Conservation (phyloP, 768 basidiomycete genomes). For the Dioszegia hungarica region DNA sequence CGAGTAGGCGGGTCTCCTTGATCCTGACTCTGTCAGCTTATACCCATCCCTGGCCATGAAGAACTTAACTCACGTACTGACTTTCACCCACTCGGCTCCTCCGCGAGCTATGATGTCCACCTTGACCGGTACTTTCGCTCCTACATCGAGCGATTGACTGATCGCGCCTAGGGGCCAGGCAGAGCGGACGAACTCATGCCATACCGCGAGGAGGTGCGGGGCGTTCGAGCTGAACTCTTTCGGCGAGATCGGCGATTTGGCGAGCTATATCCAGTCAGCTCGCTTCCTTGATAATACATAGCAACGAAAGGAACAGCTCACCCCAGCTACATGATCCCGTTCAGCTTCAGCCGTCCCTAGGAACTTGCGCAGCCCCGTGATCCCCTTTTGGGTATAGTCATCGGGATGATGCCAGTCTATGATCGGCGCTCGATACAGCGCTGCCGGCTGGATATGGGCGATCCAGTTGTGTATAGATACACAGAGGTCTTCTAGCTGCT, state of each 20-base stretch:
- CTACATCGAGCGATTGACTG: constrained; percentile 32
- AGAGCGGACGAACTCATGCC: constrained; percentile 68
- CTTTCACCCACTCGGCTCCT: constrained; percentile 72
- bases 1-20: constrained; percentile 68
- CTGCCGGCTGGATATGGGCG: neutral
- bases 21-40: constrained; percentile 54
- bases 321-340: constrained; percentile 24
- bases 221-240: constrained; percentile 59
- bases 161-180: constrained; percentile 59
- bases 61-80: constrained; percentile 74
- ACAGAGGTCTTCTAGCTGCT: constrained; percentile 8
- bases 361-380: constrained; percentile 39
- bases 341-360: constrained; percentile 20
- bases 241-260: constrained; percentile 15
- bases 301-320: constrained; percentile 1
- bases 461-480: constrained; percentile 14
- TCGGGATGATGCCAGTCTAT: constrained; percentile 39
- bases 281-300: neutral
- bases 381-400: constrained; percentile 29
- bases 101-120: constrained; percentile 75
- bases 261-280: constrained; percentile 8
- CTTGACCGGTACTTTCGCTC: constrained; percentile 53
- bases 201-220: constrained; percentile 72
- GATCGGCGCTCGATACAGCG: constrained; percentile 35
- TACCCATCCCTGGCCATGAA: no score